These are phyloP conservation scores for Wickerhamiella qilinensis DNA, from an alignment of 805 yeast species.

Conservation along the genomic window DNA sequence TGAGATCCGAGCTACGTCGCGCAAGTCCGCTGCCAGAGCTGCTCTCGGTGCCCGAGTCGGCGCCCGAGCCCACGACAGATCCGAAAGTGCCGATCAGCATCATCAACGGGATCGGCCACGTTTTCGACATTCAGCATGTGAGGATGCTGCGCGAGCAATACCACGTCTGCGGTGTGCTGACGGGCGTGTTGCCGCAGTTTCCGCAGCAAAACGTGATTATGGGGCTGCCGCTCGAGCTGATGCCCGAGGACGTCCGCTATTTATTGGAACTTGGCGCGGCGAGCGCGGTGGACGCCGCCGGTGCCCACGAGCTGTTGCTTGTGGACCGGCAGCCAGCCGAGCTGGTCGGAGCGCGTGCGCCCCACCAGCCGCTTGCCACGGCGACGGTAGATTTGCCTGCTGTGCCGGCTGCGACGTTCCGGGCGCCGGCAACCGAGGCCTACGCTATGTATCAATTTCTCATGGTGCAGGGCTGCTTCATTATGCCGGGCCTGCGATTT, in stretches of 20 bases:
- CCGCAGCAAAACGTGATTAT: conserved; percentile 86
- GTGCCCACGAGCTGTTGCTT: conserved; percentile 14
- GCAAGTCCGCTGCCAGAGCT: too few relatives aligned
- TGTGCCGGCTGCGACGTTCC: background rate
- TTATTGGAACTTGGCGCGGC: conserved; percentile 32
- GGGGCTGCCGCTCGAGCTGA: conserved; percentile 64
- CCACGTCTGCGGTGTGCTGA: conserved; percentile 60
- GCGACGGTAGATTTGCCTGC: background rate
- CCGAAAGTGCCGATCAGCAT: conserved; percentile 25
- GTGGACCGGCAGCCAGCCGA: background rate
- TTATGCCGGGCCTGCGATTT: conserved; percentile 78
- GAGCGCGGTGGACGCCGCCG: conserved; percentile 28
- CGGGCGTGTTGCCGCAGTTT: conserved; percentile 76
- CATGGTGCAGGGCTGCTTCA: conserved; percentile 31
- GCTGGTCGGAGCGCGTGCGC: background rate
- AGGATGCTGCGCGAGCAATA: conserved; percentile 34
- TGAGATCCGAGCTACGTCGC: too few relatives aligned
- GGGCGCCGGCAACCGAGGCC: conserved; percentile 6
- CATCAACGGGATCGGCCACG: conserved; percentile 31
- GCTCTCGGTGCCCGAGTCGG: too few relatives aligned
- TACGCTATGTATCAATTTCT: conserved; percentile 28
- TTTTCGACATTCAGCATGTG: conserved; percentile 43
- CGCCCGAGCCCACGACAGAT: too few relatives aligned
- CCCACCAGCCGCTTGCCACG: background rate
- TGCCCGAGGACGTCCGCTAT: conserved; percentile 60